Evolutionary conservation across 2,329 filamentous ascomycete genomes (phyloP), one percentile per base, ranked within the genome.

Genomic region (Fusarium torulosum): DNA sequence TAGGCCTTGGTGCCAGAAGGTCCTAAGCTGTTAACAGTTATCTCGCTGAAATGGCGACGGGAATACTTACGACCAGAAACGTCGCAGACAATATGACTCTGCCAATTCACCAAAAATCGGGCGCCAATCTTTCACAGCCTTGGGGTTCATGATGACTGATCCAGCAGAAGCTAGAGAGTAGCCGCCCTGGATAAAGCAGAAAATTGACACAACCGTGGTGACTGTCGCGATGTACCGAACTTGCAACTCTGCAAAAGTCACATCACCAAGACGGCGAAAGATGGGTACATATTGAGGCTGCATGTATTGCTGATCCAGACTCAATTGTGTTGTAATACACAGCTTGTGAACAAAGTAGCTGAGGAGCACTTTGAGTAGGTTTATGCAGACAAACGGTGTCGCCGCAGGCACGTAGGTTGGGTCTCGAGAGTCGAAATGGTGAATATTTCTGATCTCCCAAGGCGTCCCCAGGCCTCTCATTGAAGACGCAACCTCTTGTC

Each of bases 381-480:
- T 69, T 10, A 45, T 56, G 15, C 31, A 50, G 4, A 69, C 38
- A 14, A 69, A 69, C 10, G 20, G 21, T 14, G 41, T 47, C 1
- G 54, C 42, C 11, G 59, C 25, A 3, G 67, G 67, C 2, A 70
- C 52, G 11, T 67, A 67, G 0, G 46, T 56, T 0, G 63, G 56
- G 11, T 70, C 53, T 40, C 25, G 6, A 7, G 59, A 46, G 66
- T 70, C 59, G 38, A 70, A 70, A n/a, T 70, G 51, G n/a, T 70
- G 66, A 10, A 70, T 67, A 4, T 70, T 67, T 17, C 58, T 67
- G 37, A 70, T 70, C 47, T 70, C 63, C 67, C 67, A 70, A 4
- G 63, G 43, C 27, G 67, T 70, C 0, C 67, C 66, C 19, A 70
- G 38, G 0, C 67, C 67, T 53, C 67, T 61, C 67, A 70, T 70